Base-by-base conservation (phyloP, 768 basidiomycete species). In the Basidioascus undulatus region DNA sequence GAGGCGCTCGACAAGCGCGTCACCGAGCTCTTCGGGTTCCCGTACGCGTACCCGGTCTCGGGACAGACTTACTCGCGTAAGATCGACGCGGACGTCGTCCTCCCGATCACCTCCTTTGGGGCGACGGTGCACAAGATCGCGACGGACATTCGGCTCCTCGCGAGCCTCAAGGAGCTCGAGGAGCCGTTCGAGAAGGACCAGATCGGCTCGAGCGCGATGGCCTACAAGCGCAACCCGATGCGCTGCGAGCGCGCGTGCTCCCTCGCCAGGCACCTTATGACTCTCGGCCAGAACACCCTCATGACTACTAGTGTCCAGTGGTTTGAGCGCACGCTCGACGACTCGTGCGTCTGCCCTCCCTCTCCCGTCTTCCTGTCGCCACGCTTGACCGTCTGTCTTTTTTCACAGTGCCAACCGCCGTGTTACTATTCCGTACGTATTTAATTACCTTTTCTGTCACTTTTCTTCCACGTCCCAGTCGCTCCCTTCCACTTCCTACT, bases 211-310 rank as follows among this genome's bases (percentile, higher is more conserved):
- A 83, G 78, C 1, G 53, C 53, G 8, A 96, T 96, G 89, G 89
- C 89, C 8, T 96, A 96, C 71, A 94, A 96, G 63, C 72, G 89
- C 41, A 96, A 98, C 60, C 92, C 92, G 6, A 98, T 98, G 92
- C 81, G 92, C 43, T 87, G 74, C 42, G 92, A 98, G 61, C 77
- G 92, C 31, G 78, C 92, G 34, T 98, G 92, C 68, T 84, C 80
- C 53, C 71, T 98, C 40, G 68, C 87, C n/a, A 67, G 92, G 41
- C 92, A 96, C 61, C 62, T 98, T 37, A 92, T 92, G 84, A 72
- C 76, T 15, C 66, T 96, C 44, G 87, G 87, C 52, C 84, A 94
- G 58, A 94, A 96, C 59, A 76, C 86, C 26, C 67, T 94, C 39
- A 86, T 87, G 78, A 98, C 92, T 18, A 62, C 75, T 16, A 76